Base-by-base conservation (phyloP, 176 grass and related monocot genomes). In the Raddia guianensis region DNA sequence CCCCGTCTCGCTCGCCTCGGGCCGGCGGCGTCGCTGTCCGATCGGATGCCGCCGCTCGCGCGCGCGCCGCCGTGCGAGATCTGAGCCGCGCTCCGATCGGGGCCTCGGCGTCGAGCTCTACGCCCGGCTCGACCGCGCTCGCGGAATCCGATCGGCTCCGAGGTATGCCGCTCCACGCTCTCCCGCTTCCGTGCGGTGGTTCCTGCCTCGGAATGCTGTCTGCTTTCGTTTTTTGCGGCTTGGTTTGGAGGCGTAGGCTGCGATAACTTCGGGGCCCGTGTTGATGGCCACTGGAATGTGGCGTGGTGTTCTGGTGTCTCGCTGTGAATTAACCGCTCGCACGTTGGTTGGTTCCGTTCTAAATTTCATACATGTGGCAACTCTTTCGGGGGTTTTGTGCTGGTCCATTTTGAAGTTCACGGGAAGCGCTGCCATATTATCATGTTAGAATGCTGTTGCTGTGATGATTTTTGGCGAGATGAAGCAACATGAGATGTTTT, bases 231-330 rank as follows among this genome's bases (percentile, higher is more conserved):
- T 75, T 55, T 35, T 15, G 37, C n/a, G 12, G 10, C 32, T 62
- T 49, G 19, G 46, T 35, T 34, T 47, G 18, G 40, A 12, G 69
- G 44, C 2, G 4, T n/a, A 48, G 5, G 2, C 42, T 44, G 14
- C 2, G 15, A 13, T 7, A 56, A 42, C 20, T 63, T 8, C 0
- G 56, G 47, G 6, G 2, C 19, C 43, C 10, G 56, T 6, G 47
- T 27, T 21, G 58, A 47, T 52, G 57, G 8, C 27, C 40, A 73
- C 53, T 7, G 68, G 49, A 86, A 80, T 80, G 60, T 27, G 76
- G 16, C 13, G 58, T 56, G 8, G 27, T 47, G 35, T 68, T 55
- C 19, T 34, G 12, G 5, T 72, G 15, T 19, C 54, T 18, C 9
- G 54, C 18, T 9, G 3, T 8, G 8, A 57, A 57, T 8, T 57